Evolutionary conservation across 2,329 filamentous ascomycete genomes (phyloP), one percentile per base, ranked within the genome.

Genomic region (Cladobotryum protrusum): DNA sequence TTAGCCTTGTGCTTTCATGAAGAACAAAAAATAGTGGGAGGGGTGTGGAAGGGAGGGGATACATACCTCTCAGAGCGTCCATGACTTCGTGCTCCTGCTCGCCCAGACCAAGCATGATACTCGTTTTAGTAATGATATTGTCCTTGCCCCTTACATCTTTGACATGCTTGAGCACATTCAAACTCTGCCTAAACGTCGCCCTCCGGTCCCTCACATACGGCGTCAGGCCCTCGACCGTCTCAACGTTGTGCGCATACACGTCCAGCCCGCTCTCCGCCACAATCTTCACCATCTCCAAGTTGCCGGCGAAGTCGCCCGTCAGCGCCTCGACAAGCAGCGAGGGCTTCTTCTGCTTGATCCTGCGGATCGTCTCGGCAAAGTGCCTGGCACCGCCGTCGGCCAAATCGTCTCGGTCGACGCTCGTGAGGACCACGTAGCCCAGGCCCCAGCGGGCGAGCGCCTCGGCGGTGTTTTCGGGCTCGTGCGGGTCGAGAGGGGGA

Each of bases 221-320:
- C 13, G 92, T 96, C 54, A 99, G 73, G 20, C 75, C 89, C 72
- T 97, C 93, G 5, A 91, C 87, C 0, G 93, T 99, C 78, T 99
- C 93, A 53, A 99, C 79, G 60, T 99, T 99, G 71, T 99, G 93
- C 34, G 93, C 93, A 66, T 92, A 99, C 2, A 99, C 93, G 64
- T 99, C 93, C 49, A 99, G 72, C 1, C 93, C 93, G 61, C 89
- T 95, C 56, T 81, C 76, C 0, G 92, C 93, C 40, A 99, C 89
- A 47, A 92, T 65, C 61, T 76, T 75, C 34, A 95, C 93, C 87
- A 92, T 91, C 50, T 95, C 90, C 57, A 91, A 57, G 61, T 99
- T 82, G 15, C 93, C 93, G 3, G 69, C 74, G 67, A 89, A 97
- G 61, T 99, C 93, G 40, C 93, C 90, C 2, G 92, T 93, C 63